Evolutionary conservation across 1,284 basidiomycete species (phyloP).

Genomic region (Ustilago vetiveriae): DNA sequence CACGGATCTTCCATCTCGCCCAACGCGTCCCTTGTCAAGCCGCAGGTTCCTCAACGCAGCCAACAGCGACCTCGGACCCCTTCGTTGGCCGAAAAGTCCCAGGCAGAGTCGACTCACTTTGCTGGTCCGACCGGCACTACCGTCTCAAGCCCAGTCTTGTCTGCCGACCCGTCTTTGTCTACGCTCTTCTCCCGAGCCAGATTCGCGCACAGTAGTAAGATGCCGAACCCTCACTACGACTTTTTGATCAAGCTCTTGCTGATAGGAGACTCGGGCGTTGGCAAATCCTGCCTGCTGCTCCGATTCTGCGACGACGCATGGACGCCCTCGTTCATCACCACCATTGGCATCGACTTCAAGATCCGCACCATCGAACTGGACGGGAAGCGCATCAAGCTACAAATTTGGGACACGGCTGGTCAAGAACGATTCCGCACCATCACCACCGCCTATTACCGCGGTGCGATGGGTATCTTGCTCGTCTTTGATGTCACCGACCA

Average conservation of each 20-base stretch:
- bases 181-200: conserved; percentile 3
- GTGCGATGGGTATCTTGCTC: conserved; percentile 98
- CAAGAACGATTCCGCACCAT: conserved; percentile 99
- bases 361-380: conserved; percentile 96
- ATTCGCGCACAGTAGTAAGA: conserved; percentile 12
- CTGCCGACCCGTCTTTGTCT: neutral
- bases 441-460: conserved; percentile 99
- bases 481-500: conserved; percentile 99
- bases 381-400: conserved; percentile 93
- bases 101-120: neutral
- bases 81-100: conserved; percentile 1
- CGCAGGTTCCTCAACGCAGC: conserved; percentile 28
- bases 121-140: conserved; percentile 1
- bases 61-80: conserved; percentile 20
- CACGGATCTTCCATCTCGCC: conserved; percentile 4
- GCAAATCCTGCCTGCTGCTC: conserved; percentile 96
- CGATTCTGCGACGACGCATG: conserved; percentile 99
- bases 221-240: conserved; percentile 65
- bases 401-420: conserved; percentile 99
- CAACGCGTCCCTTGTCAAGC: conserved; percentile 8
- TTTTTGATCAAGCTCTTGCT: conserved; percentile 63
- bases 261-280: conserved; percentile 71
- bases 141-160: neutral
- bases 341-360: conserved; percentile 77
- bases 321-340: conserved; percentile 99